phyloP scores from a whole-genome alignment of 2,329 filamentous ascomycete species.

The Emergomyces orientalis region DNA sequence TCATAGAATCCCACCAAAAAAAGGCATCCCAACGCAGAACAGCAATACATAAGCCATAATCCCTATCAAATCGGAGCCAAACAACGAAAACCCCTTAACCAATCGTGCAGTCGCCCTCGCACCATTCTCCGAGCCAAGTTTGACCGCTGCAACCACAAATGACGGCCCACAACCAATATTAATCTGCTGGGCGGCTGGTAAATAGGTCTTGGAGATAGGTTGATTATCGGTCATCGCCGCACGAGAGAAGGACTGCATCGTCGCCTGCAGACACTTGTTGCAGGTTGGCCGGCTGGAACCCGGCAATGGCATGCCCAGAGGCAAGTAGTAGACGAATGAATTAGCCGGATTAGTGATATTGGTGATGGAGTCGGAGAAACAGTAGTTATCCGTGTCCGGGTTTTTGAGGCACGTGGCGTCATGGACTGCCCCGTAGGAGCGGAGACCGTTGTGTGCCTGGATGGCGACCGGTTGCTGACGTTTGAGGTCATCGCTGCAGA shows the following conservation, averaged over 20 bases:
- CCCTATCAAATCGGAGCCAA: not conserved
- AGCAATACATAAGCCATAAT: conserved; percentile 7
- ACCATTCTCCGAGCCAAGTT: conserved; percentile 1
- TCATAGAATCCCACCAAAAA: conserved; percentile 5
- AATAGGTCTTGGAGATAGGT: conserved; percentile 60
- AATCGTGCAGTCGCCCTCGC: not conserved
- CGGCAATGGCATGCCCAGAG: conserved; percentile 64
- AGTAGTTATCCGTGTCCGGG: conserved; percentile 56
- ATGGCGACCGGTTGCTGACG: conserved; percentile 59
- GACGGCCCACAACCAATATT: conserved; percentile 53
- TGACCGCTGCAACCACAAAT: conserved; percentile 34
- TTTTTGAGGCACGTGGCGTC: conserved; percentile 70
- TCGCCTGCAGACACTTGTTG: conserved; percentile 63
- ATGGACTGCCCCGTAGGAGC: conserved; percentile 69
- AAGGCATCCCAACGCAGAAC: conserved; percentile 5
- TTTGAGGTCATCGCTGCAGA: conserved; percentile 64
- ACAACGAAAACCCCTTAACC: not conserved
- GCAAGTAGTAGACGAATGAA: conserved; percentile 75
- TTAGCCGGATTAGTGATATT: conserved; percentile 62
- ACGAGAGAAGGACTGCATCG: conserved; percentile 70
- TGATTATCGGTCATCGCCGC: conserved; percentile 58
- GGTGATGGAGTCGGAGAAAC: conserved; percentile 73
- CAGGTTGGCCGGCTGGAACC: conserved; percentile 62
- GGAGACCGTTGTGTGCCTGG: conserved; percentile 65
- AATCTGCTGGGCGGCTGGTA: conserved; percentile 60